phyloP scores from a whole-genome alignment of 352 stramenopile species.

The Phytophthora quininea region DNA sequence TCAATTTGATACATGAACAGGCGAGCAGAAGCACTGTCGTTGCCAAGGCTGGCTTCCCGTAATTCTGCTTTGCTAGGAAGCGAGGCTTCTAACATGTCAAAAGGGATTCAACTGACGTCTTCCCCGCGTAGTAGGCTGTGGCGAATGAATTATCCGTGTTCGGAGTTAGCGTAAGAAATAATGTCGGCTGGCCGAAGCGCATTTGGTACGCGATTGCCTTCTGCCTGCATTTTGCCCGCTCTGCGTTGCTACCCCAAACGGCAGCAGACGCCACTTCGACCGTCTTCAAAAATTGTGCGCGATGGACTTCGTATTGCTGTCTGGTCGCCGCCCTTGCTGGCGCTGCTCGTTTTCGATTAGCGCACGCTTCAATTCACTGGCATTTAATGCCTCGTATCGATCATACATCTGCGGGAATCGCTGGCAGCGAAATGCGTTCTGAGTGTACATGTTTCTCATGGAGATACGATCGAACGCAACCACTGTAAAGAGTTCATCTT shows the following conservation, averaged over 20 bases:
- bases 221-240: slow-evolving; percentile 21
- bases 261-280: too few species aligned
- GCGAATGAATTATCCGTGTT: neutral
- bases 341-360: too few species aligned
- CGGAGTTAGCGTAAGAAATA: neutral
- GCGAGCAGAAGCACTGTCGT: slow-evolving; percentile 1
- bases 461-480: too few species aligned
- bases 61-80: neutral
- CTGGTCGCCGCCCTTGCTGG: too few species aligned
- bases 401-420: neutral
- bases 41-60: neutral
- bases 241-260: slow-evolving; percentile 19
- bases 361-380: too few species aligned
- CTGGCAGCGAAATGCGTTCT: too few species aligned
- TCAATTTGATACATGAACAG: slow-evolving; percentile 6
- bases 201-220: slow-evolving; percentile 31
- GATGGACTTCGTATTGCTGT: too few species aligned
- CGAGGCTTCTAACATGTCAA: neutral
- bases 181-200: neutral
- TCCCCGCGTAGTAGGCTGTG: neutral
- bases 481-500: too few species aligned
- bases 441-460: too few species aligned
- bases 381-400: too few species aligned
- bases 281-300: too few species aligned
- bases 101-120: neutral